phyloP scores from a whole-genome alignment of 2,329 filamentous ascomycete species.

The Fusarium dimerum region DNA sequence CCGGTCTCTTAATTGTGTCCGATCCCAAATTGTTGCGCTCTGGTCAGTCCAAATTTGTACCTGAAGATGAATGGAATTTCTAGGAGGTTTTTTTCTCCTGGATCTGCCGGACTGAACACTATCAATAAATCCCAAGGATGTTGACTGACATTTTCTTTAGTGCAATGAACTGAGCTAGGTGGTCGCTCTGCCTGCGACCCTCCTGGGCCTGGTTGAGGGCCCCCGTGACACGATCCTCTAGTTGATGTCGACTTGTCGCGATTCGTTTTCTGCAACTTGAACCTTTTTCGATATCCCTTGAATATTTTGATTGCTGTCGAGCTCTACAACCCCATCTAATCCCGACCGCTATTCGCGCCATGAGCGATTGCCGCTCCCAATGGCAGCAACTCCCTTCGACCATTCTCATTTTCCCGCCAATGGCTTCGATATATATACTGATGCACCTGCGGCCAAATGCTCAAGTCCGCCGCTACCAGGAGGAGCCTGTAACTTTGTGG shows the following conservation, averaged over 20 bases:
- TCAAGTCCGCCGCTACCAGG: slow-evolving; percentile 44
- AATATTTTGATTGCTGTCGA: slow-evolving; percentile 6
- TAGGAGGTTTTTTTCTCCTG: slow-evolving; percentile 3
- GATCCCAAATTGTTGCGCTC: slow-evolving; percentile 10
- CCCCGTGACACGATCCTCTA: slow-evolving; percentile 26
- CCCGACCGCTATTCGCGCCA: slow-evolving; percentile 25
- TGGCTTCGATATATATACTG: slow-evolving; percentile 58
- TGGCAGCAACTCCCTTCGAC: slow-evolving; percentile 55
- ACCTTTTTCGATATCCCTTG: neutral
- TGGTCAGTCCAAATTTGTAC: slow-evolving; percentile 23
- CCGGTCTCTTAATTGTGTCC: slow-evolving; percentile 1
- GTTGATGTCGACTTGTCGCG: slow-evolving; percentile 15
- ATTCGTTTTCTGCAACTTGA: slow-evolving; percentile 1
- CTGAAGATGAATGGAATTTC: slow-evolving; percentile 4
- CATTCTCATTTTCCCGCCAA: slow-evolving; percentile 43
- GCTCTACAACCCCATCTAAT: slow-evolving; percentile 6
- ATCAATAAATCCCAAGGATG: slow-evolving; percentile 6
- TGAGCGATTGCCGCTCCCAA: slow-evolving; percentile 39
- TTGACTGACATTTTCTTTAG: slow-evolving; percentile 18
- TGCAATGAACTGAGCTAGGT: slow-evolving; percentile 40
- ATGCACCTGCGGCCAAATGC: slow-evolving; percentile 38
- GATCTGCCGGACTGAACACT: slow-evolving; percentile 16
- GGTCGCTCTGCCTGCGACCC: slow-evolving; percentile 35
- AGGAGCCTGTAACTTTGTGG: slow-evolving; percentile 60
- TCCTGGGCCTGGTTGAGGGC: slow-evolving; percentile 36